Percentiles rank a stretch among this genome's conserved stretches.
Evolutionary conservation across 495 filamentous ascomycete species (phyloP).

Genomic region (Tirmania nivea): DNA sequence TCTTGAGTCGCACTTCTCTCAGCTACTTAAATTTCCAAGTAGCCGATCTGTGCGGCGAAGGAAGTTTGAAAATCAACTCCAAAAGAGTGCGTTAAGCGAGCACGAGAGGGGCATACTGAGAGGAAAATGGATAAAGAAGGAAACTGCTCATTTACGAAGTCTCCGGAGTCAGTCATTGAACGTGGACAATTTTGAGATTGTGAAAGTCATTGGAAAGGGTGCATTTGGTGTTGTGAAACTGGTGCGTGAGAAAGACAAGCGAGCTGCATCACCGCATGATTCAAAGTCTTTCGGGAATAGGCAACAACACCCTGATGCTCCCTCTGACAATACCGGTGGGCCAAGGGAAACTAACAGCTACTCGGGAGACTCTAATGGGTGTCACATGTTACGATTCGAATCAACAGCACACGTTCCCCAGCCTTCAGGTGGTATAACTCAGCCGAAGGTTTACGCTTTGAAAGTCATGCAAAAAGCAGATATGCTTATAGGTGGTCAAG

Average conservation of each 20-base stretch:
- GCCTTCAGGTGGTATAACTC: conserved; percentile 11
- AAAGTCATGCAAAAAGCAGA: conserved; percentile 84
- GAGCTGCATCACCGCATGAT: not conserved
- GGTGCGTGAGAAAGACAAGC: conserved; percentile 39
- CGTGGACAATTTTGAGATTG: conserved; percentile 47
- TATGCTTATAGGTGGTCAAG: conserved; percentile 75
- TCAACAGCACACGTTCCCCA: not conserved
- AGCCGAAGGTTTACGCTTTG: conserved; percentile 64
- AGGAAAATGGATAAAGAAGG: conserved; percentile 37
- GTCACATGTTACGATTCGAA: too few species aligned
- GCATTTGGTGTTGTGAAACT: conserved; percentile 84
- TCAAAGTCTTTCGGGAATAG: not conserved
- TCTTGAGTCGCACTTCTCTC: conserved; percentile 64
- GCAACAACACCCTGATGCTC: not conserved
- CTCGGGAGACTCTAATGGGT: too few species aligned
- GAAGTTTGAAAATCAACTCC: conserved; percentile 43
- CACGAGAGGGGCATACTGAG: conserved; percentile 34
- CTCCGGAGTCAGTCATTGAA: conserved; percentile 38
- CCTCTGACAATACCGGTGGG: not conserved
- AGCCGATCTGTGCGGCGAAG: conserved; percentile 43
- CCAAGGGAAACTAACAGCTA: not conserved
- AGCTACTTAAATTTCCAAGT: conserved; percentile 31
- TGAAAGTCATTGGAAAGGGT: conserved; percentile 80
- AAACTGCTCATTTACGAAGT: conserved; percentile 58
- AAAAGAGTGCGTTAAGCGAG: conserved; percentile 26